phyloP scores from a whole-genome alignment of 306 rosid species.

The Lotus japonicus region DNA sequence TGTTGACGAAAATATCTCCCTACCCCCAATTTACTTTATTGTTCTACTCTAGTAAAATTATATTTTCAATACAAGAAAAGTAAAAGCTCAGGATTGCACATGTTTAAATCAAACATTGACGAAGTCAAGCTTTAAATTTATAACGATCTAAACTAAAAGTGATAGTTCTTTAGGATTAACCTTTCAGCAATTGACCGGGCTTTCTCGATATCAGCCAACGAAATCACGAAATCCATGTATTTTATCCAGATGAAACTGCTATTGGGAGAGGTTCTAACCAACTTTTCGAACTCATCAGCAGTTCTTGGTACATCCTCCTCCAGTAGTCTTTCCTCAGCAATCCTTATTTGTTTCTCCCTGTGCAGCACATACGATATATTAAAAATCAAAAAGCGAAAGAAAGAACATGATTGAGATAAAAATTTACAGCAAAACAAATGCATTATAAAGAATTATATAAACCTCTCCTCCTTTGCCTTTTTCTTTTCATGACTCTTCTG shows the following conservation, averaged over 20 bases:
- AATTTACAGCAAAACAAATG: not conserved
- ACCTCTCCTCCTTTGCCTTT: constrained; percentile 73
- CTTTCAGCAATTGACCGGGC: constrained; percentile 94
- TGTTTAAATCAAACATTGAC: not conserved
- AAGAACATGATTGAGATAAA: not conserved
- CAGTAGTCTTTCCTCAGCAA: constrained; percentile 80
- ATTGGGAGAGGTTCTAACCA: constrained; percentile 82
- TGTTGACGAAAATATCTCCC: not conserved
- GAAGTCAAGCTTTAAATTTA: not conserved
- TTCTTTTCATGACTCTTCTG: constrained; percentile 56
- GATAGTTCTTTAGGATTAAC: constrained; percentile 24
- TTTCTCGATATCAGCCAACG: constrained; percentile 72
- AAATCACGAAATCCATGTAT: constrained; percentile 74
- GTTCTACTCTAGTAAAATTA: not conserved
- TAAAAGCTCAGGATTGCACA: not conserved
- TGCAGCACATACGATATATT: constrained; percentile 1
- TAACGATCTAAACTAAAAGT: not conserved
- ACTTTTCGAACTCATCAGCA: constrained; percentile 88
- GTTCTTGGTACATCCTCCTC: constrained; percentile 78
- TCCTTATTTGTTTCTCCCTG: constrained; percentile 73
- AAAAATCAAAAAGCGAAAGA: not conserved
- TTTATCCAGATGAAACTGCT: constrained; percentile 87
- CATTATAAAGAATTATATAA: constrained; percentile 8
- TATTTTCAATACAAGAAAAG: not conserved
- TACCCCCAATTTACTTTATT: not conserved